phyloP scores from a whole-genome alignment of 2,329 filamentous ascomycete species.

The Botryotinia globosa region DNA sequence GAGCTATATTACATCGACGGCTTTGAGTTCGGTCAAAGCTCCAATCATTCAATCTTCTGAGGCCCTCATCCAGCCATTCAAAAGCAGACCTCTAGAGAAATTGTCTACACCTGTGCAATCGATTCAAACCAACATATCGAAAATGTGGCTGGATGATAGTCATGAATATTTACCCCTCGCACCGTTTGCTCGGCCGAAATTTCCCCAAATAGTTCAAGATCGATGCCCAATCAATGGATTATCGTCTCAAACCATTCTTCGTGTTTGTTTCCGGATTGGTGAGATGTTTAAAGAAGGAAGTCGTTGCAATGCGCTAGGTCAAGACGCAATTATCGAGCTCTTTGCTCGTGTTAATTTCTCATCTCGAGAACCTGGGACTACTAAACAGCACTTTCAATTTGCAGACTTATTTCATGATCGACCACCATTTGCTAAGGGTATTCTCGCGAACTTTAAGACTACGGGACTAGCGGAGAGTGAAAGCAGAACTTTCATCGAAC shows the following conservation, averaged over 20 bases:
- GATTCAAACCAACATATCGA: neutral
- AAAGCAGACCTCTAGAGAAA: neutral
- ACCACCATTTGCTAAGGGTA: conserved; percentile 51
- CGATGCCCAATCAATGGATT: conserved; percentile 54
- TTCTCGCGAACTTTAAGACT: conserved; percentile 48
- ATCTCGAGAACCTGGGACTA: conserved; percentile 48
- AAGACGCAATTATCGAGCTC: conserved; percentile 59
- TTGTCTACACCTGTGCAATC: neutral
- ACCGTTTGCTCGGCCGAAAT: conserved; percentile 51
- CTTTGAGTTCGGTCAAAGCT: neutral
- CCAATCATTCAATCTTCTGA: neutral
- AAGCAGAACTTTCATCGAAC: conserved; percentile 44
- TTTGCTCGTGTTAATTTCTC: conserved; percentile 61
- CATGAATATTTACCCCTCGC: conserved; percentile 36
- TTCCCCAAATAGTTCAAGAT: conserved; percentile 49
- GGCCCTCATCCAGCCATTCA: neutral
- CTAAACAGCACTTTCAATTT: conserved; percentile 62
- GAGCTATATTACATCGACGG: neutral
- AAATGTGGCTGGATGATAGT: conserved; percentile 28
- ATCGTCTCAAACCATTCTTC: conserved; percentile 46
- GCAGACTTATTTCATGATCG: conserved; percentile 59
- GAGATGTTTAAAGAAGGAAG: conserved; percentile 54
- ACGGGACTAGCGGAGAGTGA: conserved; percentile 47
- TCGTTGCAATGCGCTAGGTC: conserved; percentile 45
- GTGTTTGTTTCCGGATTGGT: conserved; percentile 62